A percentile compares a stretch with the other conserved stretches of the same genome.
phyloP scores from a whole-genome alignment of 257 asterid species.

The Catharanthus roseus region DNA sequence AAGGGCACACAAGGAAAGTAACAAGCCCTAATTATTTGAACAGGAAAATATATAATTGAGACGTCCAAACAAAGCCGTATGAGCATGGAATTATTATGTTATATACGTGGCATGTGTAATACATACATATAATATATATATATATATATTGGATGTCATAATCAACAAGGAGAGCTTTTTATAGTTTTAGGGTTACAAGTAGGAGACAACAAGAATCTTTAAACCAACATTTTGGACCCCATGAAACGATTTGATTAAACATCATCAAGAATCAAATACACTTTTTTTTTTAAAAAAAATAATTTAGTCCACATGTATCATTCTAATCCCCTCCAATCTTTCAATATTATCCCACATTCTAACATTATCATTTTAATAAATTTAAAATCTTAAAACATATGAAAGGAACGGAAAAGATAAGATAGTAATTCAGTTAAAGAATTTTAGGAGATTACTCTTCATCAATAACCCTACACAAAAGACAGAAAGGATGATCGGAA shows the following conservation, averaged over 20 bases:
- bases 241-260: constrained; percentile 16
- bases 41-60: neutral
- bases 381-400: too few species aligned
- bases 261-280: constrained; percentile 8
- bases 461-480: too few species aligned
- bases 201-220: constrained; percentile 15
- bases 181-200: neutral
- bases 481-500: too few species aligned
- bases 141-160: constrained; percentile 24
- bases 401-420: too few species aligned
- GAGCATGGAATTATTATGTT: neutral
- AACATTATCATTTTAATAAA: neutral
- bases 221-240: constrained; percentile 15
- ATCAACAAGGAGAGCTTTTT: constrained; percentile 4
- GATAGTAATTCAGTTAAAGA: too few species aligned
- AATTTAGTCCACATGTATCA: constrained; percentile 5
- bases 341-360: neutral
- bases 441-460: too few species aligned
- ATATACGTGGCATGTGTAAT: neutral
- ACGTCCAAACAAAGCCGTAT: neutral
- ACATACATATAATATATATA: too few species aligned
- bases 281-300: too few species aligned
- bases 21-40: constrained; percentile 2
- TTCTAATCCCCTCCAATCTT: neutral
- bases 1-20: too few species aligned